A percentile compares a stretch with the other conserved stretches of the same genome.
Evolutionary conservation across 352 stramenopile species (phyloP).

Genomic region (Blastocystis hominis): DNA sequence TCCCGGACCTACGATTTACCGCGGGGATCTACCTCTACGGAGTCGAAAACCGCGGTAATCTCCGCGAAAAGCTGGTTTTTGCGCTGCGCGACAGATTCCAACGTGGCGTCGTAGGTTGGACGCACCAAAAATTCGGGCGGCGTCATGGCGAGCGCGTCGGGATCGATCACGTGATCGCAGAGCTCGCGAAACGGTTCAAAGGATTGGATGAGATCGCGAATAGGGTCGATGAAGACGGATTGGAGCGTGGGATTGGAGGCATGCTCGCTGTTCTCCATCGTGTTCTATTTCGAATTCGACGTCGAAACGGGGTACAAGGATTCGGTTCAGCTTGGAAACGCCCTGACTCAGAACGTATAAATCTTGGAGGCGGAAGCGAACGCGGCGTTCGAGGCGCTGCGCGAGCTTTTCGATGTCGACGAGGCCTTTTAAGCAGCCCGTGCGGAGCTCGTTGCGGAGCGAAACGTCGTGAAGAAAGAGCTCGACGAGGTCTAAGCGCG

Average conservation of each 20-base stretch:
- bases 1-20: background rate
- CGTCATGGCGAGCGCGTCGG: background rate
- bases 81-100: constrained; percentile 25
- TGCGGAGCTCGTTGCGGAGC: constrained; percentile 71
- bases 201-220: background rate
- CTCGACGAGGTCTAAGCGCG: constrained; percentile 79
- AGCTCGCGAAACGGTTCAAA: constrained; percentile 37
- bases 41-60: background rate
- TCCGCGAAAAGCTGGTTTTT: background rate
- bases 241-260: background rate
- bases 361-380: constrained; percentile 24
- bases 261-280: background rate
- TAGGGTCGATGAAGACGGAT: background rate
- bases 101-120: constrained; percentile 38
- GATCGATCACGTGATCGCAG: constrained; percentile 58
- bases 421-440: constrained; percentile 47
- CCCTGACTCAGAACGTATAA: constrained; percentile 36
- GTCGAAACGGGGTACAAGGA: background rate
- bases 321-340: constrained; percentile 21
- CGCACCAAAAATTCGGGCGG: constrained; percentile 28
- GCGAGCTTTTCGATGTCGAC: constrained; percentile 62
- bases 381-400: background rate
- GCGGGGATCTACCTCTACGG: background rate
- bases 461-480: constrained; percentile 78
- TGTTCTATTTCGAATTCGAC: background rate